Base-by-base conservation (phyloP, 495 filamentous ascomycete genomes). In the Monascus purpureus region DNA sequence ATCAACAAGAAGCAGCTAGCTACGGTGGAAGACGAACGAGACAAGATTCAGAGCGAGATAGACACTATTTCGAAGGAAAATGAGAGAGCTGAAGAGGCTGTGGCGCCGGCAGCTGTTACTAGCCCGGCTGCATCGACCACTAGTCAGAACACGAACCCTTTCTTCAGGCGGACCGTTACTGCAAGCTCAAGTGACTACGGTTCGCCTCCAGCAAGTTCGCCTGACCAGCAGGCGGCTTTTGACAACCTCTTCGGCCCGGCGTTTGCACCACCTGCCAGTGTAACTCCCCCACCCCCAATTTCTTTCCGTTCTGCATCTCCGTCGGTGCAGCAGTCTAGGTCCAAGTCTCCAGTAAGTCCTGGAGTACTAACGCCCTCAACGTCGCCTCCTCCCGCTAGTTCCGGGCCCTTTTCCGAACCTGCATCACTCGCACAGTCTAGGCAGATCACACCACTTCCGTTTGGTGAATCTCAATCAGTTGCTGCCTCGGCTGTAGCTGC, bases 1-100 rank as follows among this genome's bases (percentile, higher is more conserved):
- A 96, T 97, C 56, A 93, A 92, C 60, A 95, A 92, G 61, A 96
- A 97, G 59, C 90, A 97, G 58, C 65, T 95, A 29, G 68, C 80
- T 22, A 93, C 88, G 1, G 77, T 76, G 38, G 92, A 97, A 53
- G 70, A 65, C 18, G 90, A 96, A 45, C 68, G 78, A 11, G 87
- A 93, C 25, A 88, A 81, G 55, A 50, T 90, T 24, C 83, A 85
- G 55, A 55, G 55, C 6, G 85, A 94, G 42, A 77, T 81, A 24
- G 75, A 80, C 17, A 72, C 73, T 17, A 51, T 83, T 22, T 65
- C 70, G 19, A 75, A 65, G 50, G 77, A 75, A 20, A 44, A 47
- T n/a, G 45, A 46, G 20, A 43, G 49, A 26, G 37, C 53, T 31
- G 46, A 67, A 46, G 52, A 62, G 16, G 40, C 53, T 3, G 47